Conservation (phyloP, 1,284 basidiomycete species). For the Papiliotrema fonsecae region DNA sequence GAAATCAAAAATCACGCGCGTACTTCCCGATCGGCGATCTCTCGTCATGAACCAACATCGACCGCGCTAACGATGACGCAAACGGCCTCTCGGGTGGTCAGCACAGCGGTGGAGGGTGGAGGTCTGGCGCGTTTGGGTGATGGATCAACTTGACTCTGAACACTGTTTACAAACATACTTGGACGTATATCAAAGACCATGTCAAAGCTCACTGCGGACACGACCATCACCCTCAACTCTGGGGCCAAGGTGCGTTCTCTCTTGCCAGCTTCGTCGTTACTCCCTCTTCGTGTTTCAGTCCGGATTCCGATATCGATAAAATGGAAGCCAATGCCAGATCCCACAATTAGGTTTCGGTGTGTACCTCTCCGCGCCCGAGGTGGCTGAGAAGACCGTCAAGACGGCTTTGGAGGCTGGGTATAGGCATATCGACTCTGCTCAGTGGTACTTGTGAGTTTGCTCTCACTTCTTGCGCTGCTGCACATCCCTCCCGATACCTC, state of each 20-base stretch:
- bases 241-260: slow-evolving; percentile 10
- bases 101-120: too few relatives aligned
- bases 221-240: slow-evolving; percentile 12
- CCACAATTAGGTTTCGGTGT: slow-evolving; percentile 75
- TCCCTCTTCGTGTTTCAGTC: too few relatives aligned
- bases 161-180: too few relatives aligned
- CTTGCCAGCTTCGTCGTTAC: background rate
- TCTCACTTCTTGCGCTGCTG: too few relatives aligned
- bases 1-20: too few relatives aligned
- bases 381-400: slow-evolving; percentile 55
- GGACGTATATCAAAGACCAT: background rate
- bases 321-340: slow-evolving; percentile 45
- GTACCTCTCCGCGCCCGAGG: slow-evolving; percentile 61
- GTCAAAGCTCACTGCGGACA: slow-evolving; percentile 1
- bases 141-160: too few relatives aligned
- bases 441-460: slow-evolving; percentile 32
- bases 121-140: too few relatives aligned
- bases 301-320: too few relatives aligned
- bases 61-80: too few relatives aligned
- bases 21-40: too few relatives aligned
- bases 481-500: background rate
- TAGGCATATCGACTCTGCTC: slow-evolving; percentile 41
- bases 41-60: too few relatives aligned
- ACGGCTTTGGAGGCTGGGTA: slow-evolving; percentile 69
- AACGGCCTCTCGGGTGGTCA: too few relatives aligned